phyloP scores from a whole-genome alignment of 306 rosid species.

The Lotus japonicus region DNA sequence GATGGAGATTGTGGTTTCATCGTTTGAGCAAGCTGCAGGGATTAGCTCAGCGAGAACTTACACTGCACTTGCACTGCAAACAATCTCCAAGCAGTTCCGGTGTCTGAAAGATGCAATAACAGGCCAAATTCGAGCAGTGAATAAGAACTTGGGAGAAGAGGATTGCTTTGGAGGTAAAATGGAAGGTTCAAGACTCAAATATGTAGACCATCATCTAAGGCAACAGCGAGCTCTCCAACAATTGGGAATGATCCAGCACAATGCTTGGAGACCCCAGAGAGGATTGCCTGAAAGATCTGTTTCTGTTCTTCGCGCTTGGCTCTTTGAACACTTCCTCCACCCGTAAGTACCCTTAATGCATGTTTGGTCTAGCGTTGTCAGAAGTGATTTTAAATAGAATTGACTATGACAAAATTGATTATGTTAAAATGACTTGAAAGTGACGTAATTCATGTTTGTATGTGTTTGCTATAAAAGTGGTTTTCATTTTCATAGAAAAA shows the following conservation, averaged over 20 bases:
- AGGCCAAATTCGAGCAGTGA: slow-evolving; percentile 59
- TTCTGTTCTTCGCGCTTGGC: slow-evolving; percentile 99
- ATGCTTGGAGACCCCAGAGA: slow-evolving; percentile 99
- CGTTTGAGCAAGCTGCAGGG: slow-evolving; percentile 89
- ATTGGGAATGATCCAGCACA: slow-evolving; percentile 99
- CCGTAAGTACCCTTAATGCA: slow-evolving; percentile 54
- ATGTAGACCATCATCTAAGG: slow-evolving; percentile 84
- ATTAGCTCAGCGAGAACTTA: slow-evolving; percentile 77
- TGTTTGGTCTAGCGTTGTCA: too few relatives aligned
- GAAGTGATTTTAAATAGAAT: too few relatives aligned
- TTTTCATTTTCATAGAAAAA: too few relatives aligned
- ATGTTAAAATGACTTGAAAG: too few relatives aligned
- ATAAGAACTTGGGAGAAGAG: slow-evolving; percentile 89
- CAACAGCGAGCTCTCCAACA: slow-evolving; percentile 98
- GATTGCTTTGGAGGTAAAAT: slow-evolving; percentile 60
- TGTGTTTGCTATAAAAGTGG: too few relatives aligned
- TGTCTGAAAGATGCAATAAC: slow-evolving; percentile 89
- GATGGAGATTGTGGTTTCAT: slow-evolving; percentile 79
- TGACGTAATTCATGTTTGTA: too few relatives aligned
- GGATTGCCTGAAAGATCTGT: slow-evolving; percentile 97
- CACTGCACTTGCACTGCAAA: slow-evolving; percentile 88
- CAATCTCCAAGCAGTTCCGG: slow-evolving; percentile 91
- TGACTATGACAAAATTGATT: too few relatives aligned
- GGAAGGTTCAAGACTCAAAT: slow-evolving; percentile 86
- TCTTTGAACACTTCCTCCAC: slow-evolving; percentile 98